These are phyloP conservation scores for Vitis labrusca DNA, from an alignment of 164 flowering plant species.

Conservation along the genomic window DNA sequence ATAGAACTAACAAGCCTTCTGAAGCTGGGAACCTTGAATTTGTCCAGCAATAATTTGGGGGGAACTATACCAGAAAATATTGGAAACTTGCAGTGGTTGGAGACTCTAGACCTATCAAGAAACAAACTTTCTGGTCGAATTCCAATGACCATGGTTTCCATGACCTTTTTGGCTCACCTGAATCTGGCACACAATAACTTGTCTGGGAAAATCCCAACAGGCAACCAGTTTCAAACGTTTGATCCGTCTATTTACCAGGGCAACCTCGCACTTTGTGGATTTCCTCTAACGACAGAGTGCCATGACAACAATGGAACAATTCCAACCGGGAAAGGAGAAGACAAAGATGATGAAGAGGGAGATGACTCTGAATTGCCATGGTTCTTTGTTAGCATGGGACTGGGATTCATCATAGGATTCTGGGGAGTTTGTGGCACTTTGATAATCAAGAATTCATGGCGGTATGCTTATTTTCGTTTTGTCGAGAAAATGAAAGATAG, in stretches of 20 bases:
- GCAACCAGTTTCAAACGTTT: too few relatives aligned
- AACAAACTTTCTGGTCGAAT: constrained; percentile 28
- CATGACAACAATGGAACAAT: too few relatives aligned
- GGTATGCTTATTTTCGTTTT: not conserved
- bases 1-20: constrained; percentile 11
- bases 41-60: constrained; percentile 29
- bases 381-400: constrained; percentile 2
- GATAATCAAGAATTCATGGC: constrained; percentile 7
- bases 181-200: constrained; percentile 27
- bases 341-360: not conserved
- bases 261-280: too few relatives aligned
- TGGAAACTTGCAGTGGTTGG: constrained; percentile 2
- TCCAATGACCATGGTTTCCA: constrained; percentile 18
- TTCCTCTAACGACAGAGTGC: too few relatives aligned
- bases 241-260: too few relatives aligned
- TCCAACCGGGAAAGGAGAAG: not conserved
- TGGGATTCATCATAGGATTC: constrained; percentile 14
- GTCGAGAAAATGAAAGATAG: not conserved
- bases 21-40: constrained; percentile 22
- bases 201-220: too few relatives aligned
- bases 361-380: not conserved
- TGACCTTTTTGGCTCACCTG: constrained; percentile 20
- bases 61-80: constrained; percentile 21
- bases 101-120: constrained; percentile 29
- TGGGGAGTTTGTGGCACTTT: constrained; percentile 12